Base-by-base conservation (phyloP, 2,329 filamentous ascomycete genomes). In the Dothideomycetes sp. region DNA sequence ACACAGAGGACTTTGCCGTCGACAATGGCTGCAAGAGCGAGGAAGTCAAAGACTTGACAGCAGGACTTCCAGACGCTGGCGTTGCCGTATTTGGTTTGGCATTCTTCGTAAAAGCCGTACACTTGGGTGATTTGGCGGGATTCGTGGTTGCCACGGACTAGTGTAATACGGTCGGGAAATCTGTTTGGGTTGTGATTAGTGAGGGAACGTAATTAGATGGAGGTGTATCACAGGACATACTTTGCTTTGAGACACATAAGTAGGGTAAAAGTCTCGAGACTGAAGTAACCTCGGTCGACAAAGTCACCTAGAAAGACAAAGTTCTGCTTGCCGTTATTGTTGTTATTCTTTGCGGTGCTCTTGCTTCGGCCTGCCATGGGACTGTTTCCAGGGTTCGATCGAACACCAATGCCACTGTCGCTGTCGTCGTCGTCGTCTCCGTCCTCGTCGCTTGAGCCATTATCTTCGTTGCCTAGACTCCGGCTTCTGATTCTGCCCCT, bases 11-110 rank as follows among this genome's bases (percentile, higher is more conserved):
- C 95, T 70, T 96, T 89, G 69, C 94, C 94, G 67, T 98, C 89
- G 63, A 98, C 94, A 55, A 98, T 79, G 52, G 91, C 91, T 49
- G 89, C 95, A 51, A 98, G 77, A 50, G 91, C 89, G 30, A 98
- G 84, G 69, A 91, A 98, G 68, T 98, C 91, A 68, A 98, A 98
- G 40, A 98, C 81, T 63, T 98, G 89, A 58, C 88, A 95, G 62
- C 94, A 98, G 61, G 86, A 95, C 71, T 95, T 95, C 91, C 91
- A 98, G 48, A 98, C 91, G 53, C 94, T 96, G 47, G 91, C 89
- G 58, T 95, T 96, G 62, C 91, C 91, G 61, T 98, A 98, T 70
- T 98, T 98, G 61, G 88, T 84, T 54, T 96, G 77, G 62, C 91
- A 98, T 64, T 98, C 91, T 62, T 96, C 91, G 70, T 98, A 98